phyloP scores from a whole-genome alignment of 176 grass and related monocot species.

The Zea luxurians region DNA sequence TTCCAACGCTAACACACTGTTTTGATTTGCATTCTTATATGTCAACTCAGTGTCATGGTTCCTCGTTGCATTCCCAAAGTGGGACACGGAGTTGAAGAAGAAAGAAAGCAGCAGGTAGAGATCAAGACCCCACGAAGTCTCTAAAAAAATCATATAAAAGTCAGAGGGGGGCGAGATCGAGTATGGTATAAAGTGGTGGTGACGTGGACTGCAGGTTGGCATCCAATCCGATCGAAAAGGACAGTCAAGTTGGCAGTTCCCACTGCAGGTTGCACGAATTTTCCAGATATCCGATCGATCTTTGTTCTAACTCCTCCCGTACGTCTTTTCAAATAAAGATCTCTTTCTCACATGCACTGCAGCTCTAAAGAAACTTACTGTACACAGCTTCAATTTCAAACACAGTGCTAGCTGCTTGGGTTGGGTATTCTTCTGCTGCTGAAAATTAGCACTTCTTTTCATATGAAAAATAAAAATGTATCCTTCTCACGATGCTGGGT shows the following conservation, averaged over 20 bases:
- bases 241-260: slow-evolving; percentile 23
- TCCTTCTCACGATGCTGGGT: background rate
- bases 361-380: background rate
- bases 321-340: too few relatives aligned
- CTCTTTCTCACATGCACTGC: background rate
- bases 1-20: background rate
- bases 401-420: background rate
- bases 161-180: slow-evolving; percentile 1
- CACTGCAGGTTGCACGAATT: slow-evolving; percentile 25
- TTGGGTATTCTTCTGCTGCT: background rate
- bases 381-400: too few relatives aligned
- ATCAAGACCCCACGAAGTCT: background rate
- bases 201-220: slow-evolving; percentile 22
- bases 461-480: background rate
- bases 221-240: too few relatives aligned
- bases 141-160: slow-evolving; percentile 6
- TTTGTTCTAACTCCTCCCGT: too few relatives aligned
- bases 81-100: slow-evolving; percentile 37
- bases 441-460: background rate
- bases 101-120: background rate
- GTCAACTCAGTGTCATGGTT: background rate
- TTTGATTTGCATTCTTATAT: too few relatives aligned
- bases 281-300: background rate
- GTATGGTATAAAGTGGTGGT: slow-evolving; percentile 33
- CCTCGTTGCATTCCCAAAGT: slow-evolving; percentile 26